A percentile compares a stretch with the other conserved stretches of the same genome.
phyloP scores from a whole-genome alignment of 805 yeast genomes.

The Yamadazyma scolyti region DNA sequence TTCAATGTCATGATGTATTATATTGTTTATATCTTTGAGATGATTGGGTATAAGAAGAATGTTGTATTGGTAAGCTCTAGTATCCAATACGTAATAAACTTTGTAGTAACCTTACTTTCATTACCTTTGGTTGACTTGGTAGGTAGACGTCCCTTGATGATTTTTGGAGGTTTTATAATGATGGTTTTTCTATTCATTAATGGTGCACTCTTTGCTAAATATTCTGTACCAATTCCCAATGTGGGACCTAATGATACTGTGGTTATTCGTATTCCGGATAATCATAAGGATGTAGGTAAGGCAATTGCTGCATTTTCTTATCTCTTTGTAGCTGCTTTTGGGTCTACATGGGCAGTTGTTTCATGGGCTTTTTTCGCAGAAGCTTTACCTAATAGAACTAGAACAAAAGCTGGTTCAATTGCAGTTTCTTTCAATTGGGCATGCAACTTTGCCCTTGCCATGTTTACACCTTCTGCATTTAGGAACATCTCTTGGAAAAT shows the following conservation, averaged over 20 bases:
- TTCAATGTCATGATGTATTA: constrained; percentile 65
- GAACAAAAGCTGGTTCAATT: constrained; percentile 60
- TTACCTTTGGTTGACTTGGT: constrained; percentile 50
- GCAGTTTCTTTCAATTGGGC: constrained; percentile 64
- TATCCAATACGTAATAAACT: constrained; percentile 50
- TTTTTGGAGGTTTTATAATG: constrained; percentile 42
- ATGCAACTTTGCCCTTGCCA: constrained; percentile 57
- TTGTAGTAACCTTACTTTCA: constrained; percentile 54
- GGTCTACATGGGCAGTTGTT: constrained; percentile 46
- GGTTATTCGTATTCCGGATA: constrained; percentile 27
- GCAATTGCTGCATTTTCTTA: constrained; percentile 44
- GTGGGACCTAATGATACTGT: constrained; percentile 22
- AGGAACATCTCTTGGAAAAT: constrained; percentile 52
- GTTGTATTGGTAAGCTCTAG: constrained; percentile 48
- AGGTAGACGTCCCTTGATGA: constrained; percentile 59
- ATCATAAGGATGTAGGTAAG: constrained; percentile 29
- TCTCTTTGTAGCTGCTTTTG: constrained; percentile 49
- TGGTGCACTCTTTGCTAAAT: constrained; percentile 31
- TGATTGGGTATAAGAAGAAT: constrained; percentile 53
- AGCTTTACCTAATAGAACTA: constrained; percentile 44
- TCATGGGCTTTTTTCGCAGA: constrained; percentile 64
- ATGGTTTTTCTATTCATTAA: constrained; percentile 26
- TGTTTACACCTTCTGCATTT: constrained; percentile 56
- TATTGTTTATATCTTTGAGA: constrained; percentile 55
- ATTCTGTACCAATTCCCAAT: constrained; percentile 24